Base-by-base conservation (phyloP, 1,139 yeast genomes). In the Debaryomyces subglobosus region DNA sequence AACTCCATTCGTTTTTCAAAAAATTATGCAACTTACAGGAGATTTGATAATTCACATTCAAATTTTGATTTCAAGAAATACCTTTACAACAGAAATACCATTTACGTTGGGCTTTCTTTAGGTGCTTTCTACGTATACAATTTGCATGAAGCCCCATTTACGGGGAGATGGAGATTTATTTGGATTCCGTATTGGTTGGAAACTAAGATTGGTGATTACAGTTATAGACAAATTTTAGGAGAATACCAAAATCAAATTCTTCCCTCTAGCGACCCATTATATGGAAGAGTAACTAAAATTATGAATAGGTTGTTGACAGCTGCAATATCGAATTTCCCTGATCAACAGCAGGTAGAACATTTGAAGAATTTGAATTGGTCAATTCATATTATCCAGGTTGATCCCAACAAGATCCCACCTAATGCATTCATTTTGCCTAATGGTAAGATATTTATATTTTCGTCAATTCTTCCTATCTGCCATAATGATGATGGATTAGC, bases 371-470 rank as follows among this genome's bases (percentile, higher is more conserved):
- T 82, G 23, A 75, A 87, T 41, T 94, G 99, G 99, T 74, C 81
- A 55, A 82, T 94, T 34, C 91, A 90, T 65, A 89, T 95, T 24
- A 82, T 94, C 40, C 78, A 85, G 53, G 74, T 66, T 13, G 89
- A 86, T 57, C 84, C 86, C 5, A 68, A 64, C 9, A 71, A 75
- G 15, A 63, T 62, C 29, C 89, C 97, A 3, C 98, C 99, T 2
- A 94, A 94, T 68, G 99, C 99, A 2, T 94, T 95, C 68, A 96
- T 94, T 24, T 74, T 94, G 45, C 98, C 98, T 20, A 94, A 95
- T 51, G 99, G 99, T 10, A 92, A 92, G 67, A 96, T 95, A 39
- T 94, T 94, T 68, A 90, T 94, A 16, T 89, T 89, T 60, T 78
- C 86, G 44, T 83, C 89, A 16, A 89, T 95, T 45, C 66, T 94